phyloP scores from a whole-genome alignment of 116 monocot genomes.

The Iris pallida region DNA sequence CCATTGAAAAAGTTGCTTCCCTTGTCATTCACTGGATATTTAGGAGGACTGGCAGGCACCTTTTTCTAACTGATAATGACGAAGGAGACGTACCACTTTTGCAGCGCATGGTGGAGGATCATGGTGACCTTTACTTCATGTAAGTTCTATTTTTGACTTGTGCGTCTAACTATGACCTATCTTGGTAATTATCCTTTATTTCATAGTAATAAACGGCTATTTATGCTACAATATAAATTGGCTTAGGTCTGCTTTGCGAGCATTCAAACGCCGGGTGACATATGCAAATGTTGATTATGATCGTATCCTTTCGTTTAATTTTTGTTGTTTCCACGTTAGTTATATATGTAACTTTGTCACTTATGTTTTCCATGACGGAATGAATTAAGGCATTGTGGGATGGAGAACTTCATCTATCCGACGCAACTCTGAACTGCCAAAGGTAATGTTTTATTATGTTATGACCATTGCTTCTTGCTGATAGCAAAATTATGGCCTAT shows the following conservation, averaged over 20 bases:
- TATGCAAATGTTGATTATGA: conserved; percentile 92
- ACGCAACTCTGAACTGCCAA: conserved; percentile 67
- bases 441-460: conserved; percentile 28
- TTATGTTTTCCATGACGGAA: not conserved
- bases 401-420: conserved; percentile 95
- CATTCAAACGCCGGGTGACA: conserved; percentile 66
- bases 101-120: conserved; percentile 67
- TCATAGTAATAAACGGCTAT: too few species aligned
- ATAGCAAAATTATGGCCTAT: not conserved
- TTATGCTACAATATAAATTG: not conserved
- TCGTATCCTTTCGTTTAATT: conserved; percentile 56
- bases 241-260: conserved; percentile 56
- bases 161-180: not conserved
- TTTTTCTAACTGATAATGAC: conserved; percentile 81
- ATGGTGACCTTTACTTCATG: conserved; percentile 59
- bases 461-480: not conserved
- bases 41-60: conserved; percentile 80
- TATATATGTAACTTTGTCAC: not conserved
- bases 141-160: conserved; percentile 21
- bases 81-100: conserved; percentile 58
- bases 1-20: conserved; percentile 64
- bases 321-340: not conserved
- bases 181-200: too few species aligned
- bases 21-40: conserved; percentile 67
- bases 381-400: conserved; percentile 69